Evolutionary conservation across 176 grass and related monocot species (phyloP).

Genomic region (Triticum turgidum): DNA sequence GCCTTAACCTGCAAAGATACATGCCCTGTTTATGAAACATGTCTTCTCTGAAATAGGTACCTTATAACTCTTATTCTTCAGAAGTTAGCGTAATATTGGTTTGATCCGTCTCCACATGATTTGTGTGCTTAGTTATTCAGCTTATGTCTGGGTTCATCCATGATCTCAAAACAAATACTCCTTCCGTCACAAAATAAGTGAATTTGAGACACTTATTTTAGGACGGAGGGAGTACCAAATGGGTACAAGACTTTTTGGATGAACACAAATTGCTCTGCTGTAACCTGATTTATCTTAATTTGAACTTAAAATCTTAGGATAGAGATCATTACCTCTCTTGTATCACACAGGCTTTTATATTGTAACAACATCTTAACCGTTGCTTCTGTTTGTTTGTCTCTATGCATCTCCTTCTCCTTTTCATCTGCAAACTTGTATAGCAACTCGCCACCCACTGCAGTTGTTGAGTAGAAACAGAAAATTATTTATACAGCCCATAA

Average conservation of each 20-base stretch:
- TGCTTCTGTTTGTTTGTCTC: no score
- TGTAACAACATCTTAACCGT: no score
- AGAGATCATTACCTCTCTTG: constrained; percentile 38
- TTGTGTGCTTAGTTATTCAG: constrained; percentile 2
- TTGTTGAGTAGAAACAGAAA: no score
- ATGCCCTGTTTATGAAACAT: constrained; percentile 13
- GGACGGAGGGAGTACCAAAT: background rate
- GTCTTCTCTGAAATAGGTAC: background rate
- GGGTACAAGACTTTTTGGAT: background rate
- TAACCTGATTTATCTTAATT: background rate
- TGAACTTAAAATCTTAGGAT: constrained; percentile 6
- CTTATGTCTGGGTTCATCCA: background rate
- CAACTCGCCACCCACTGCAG: no score
- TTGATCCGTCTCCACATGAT: background rate
- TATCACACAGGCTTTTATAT: no score
- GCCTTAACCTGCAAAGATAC: constrained; percentile 36
- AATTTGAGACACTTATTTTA: no score
- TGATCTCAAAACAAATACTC: background rate
- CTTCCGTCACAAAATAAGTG: no score
- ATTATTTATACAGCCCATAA: no score
- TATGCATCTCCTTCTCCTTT: no score
- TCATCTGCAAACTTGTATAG: no score
- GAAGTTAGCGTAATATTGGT: background rate
- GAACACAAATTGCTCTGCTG: background rate
- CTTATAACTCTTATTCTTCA: background rate